Base-by-base conservation (phyloP, 495 filamentous ascomycete species). In the Lophiotrema nucula region DNA sequence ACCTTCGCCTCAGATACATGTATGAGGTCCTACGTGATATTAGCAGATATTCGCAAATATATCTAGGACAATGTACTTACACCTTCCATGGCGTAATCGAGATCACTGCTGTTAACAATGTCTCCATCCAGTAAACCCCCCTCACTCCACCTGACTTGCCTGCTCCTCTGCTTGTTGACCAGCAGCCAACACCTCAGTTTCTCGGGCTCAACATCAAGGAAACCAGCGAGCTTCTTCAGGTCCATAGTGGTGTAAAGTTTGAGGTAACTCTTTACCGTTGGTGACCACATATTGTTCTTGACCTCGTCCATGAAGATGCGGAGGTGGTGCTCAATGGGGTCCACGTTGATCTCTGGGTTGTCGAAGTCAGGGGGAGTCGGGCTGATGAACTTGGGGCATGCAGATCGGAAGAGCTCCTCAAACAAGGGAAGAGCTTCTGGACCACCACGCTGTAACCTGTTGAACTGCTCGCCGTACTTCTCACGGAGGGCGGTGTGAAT, bases 221-320 rank as follows among this genome's bases (percentile, higher is more conserved):
- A 97, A 48, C 90, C 91, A 53, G 93, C 92, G 51, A 98, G 83
- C 77, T 98, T 98, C 79, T 95, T 92, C 60, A 98, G 78, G 69
- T 98, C 93, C 90, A 97, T 97, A 59, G 95, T 98, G 37, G 95
- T 97, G 81, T 98, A 98, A 52, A 98, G 90, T 72, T 95, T 93
- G 55, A 98, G 83, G 79, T 97, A 98, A 50, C 92, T 96, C 77
- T 92, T 95, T 67, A 98, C 83, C 33, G 91, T 96, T 35, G 93
- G 93, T 71, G 88, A 85, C 77, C 86, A 86, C 76, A 96, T 97
- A 81, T 96, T 96, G 60, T 82, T 89, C 84, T 93, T 95, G 69
- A 98, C 91, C 79, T 97, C 93, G 58, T 96, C 90, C 92, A 98
- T 97, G 79, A 98, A 98, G 77, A 97, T 88, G 67, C 85, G 79